Percentiles rank a stretch among this genome's conserved stretches.
phyloP scores from a whole-genome alignment of 73 alveolate species.

The Paramecium tetraurelia region DNA sequence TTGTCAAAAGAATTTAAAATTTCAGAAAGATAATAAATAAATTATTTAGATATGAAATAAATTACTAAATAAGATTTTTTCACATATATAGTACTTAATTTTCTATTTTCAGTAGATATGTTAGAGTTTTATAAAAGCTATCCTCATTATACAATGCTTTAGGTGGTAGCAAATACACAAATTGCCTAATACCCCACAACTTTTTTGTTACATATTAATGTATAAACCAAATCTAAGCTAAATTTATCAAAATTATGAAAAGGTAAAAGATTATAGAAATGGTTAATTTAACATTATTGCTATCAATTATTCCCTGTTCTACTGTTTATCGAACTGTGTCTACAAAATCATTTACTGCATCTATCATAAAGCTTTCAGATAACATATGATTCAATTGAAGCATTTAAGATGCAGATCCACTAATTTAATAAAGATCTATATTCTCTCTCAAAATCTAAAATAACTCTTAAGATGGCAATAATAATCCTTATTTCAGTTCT shows the following conservation, averaged over 20 bases:
- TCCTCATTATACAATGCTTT: slow-evolving; percentile 23
- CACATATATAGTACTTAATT: neutral
- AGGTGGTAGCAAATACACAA: slow-evolving; percentile 37
- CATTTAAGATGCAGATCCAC: neutral
- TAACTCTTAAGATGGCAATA: neutral
- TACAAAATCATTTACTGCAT: neutral
- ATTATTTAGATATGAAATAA: neutral
- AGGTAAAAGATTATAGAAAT: neutral
- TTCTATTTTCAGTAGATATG: slow-evolving; percentile 26
- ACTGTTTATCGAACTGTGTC: neutral
- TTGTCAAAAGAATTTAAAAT: neutral
- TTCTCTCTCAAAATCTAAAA: slow-evolving; percentile 12
- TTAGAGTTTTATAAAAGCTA: slow-evolving; percentile 24
- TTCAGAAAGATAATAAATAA: neutral
- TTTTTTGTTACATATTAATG: neutral
- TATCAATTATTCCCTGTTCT: neutral
- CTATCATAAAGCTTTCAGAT: neutral
- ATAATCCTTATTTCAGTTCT: neutral
- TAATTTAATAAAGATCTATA: neutral
- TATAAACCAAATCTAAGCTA: neutral
- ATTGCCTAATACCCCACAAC: neutral
- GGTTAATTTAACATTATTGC: neutral
- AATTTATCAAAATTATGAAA: neutral
- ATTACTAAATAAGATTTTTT: neutral
- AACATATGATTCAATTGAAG: neutral